Percentiles rank a stretch among this genome's conserved stretches.
Conservation (phyloP, 305 asterid genomes). For the Rubia tinctorum region DNA sequence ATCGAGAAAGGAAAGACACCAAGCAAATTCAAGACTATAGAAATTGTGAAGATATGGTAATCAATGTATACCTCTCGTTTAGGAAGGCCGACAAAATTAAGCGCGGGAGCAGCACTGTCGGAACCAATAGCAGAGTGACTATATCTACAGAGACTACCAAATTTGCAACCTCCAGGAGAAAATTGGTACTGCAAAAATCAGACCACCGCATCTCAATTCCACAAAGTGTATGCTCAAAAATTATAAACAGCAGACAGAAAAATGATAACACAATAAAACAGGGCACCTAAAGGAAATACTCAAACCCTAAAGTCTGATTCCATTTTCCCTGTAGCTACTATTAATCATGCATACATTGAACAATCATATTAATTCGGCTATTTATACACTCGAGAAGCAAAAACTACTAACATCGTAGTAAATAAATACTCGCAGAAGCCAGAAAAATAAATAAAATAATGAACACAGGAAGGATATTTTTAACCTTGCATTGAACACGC, state of each 20-base stretch:
- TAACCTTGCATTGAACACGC: constrained; percentile 37
- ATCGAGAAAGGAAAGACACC: background rate
- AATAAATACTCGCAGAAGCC: background rate
- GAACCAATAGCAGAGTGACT: constrained; percentile 27
- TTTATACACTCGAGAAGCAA: background rate
- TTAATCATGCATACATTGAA: background rate
- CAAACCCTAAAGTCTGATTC: background rate
- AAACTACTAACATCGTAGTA: background rate
- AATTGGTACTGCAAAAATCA: constrained; percentile 33
- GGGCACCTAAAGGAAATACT: background rate
- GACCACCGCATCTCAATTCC: background rate
- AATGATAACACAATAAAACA: background rate
- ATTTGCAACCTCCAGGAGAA: constrained; percentile 37
- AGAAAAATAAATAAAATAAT: background rate
- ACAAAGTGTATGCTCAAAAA: background rate
- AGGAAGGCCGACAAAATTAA: constrained; percentile 40
- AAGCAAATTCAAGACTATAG: background rate
- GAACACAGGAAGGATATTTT: background rate
- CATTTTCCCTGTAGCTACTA: background rate
- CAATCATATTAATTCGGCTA: background rate
- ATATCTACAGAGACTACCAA: constrained; percentile 32
- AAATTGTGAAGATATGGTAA: background rate
- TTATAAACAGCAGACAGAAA: background rate
- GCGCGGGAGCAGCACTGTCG: constrained; percentile 19
- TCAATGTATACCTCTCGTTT: constrained; percentile 27